phyloP scores from a whole-genome alignment of 257 asterid species.

The Buddleja alternifolia region DNA sequence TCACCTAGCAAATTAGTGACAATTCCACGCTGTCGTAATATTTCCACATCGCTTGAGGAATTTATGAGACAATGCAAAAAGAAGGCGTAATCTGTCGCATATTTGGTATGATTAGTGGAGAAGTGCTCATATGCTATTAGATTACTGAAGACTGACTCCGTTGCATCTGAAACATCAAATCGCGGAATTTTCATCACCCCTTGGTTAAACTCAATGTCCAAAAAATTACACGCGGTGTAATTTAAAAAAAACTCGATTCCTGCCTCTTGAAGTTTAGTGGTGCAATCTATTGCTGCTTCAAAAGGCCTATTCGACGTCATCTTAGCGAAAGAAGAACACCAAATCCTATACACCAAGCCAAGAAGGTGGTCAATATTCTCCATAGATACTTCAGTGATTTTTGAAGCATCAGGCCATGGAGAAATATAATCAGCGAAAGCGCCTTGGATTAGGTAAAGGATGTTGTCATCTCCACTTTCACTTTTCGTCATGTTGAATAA shows the following conservation, averaged over 20 bases:
- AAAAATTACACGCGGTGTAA: neutral
- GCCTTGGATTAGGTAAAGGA: conserved; percentile 26
- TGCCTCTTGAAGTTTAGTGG: too few relatives aligned
- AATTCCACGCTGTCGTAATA: too few relatives aligned
- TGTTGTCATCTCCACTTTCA: conserved; percentile 32
- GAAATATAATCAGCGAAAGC: conserved; percentile 30
- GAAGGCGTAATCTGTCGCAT: too few relatives aligned
- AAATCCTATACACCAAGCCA: conserved; percentile 31
- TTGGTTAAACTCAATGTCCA: conserved; percentile 35
- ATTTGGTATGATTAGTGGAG: too few relatives aligned
- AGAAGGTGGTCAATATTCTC: conserved; percentile 33
- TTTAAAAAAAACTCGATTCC: conserved; percentile 28
- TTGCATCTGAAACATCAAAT: conserved; percentile 31
- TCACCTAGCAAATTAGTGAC: too few relatives aligned
- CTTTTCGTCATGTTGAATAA: conserved; percentile 34
- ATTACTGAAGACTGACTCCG: too few relatives aligned
- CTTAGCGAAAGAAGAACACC: conserved; percentile 33
- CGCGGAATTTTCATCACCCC: conserved; percentile 37
- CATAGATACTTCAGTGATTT: neutral
- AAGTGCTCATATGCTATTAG: too few relatives aligned
- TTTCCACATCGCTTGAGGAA: too few relatives aligned
- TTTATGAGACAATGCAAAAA: too few relatives aligned
- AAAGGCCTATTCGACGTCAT: neutral
- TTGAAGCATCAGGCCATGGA: conserved; percentile 30
- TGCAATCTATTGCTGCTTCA: conserved; percentile 27